Conservation (phyloP, 768 basidiomycete species). For the Lactarius indigo region DNA sequence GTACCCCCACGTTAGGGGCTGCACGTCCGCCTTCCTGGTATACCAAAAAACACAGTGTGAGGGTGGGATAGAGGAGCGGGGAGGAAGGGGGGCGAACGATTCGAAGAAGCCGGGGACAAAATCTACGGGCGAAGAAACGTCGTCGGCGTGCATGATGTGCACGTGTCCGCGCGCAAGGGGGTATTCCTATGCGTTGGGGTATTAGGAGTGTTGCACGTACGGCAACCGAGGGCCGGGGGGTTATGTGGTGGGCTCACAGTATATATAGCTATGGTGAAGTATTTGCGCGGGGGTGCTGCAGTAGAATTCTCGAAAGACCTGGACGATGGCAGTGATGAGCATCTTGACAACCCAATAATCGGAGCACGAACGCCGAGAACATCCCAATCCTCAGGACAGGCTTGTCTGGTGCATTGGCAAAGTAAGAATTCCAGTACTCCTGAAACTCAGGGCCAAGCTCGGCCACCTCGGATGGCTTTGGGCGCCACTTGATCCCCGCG, state of each 20-base stretch:
- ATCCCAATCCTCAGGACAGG: slow-evolving; percentile 23
- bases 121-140: slow-evolving; percentile 26
- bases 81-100: slow-evolving; percentile 12
- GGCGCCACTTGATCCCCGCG: slow-evolving; percentile 29
- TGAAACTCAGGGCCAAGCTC: slow-evolving; percentile 29
- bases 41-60: too few species aligned
- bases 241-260: slow-evolving; percentile 4
- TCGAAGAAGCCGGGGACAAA: slow-evolving; percentile 30
- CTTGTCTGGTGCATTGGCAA: slow-evolving; percentile 28
- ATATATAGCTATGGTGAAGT: slow-evolving; percentile 20
- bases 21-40: slow-evolving; percentile 36
- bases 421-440: slow-evolving; percentile 28
- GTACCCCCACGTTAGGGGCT: slow-evolving; percentile 47
- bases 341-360: background rate
- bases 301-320: slow-evolving; percentile 3
- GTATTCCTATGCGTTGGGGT: slow-evolving; percentile 11
- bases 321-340: background rate
- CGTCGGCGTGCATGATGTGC: slow-evolving; percentile 27
- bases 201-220: background rate
- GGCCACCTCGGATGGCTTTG: slow-evolving; percentile 26
- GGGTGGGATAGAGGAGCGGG: too few species aligned
- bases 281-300: slow-evolving; percentile 24
- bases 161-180: slow-evolving; percentile 28
- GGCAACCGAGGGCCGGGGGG: background rate
- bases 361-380: slow-evolving; percentile 21